Evolutionary conservation across 208 protist genomes (phyloP).

Genomic region (Leishmania mexicana): DNA sequence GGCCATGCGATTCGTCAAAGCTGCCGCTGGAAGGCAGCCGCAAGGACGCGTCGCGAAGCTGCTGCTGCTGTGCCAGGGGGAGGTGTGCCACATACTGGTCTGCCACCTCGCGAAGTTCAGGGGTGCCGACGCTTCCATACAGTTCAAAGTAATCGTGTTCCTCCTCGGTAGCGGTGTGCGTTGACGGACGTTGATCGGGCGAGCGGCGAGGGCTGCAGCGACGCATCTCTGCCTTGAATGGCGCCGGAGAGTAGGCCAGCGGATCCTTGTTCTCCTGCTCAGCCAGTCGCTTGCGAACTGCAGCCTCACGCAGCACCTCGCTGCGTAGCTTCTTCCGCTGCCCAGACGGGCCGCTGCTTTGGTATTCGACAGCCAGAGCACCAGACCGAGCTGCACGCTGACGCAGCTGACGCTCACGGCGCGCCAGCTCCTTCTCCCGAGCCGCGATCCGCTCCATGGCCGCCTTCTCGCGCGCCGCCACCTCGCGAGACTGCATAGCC

Average conservation of each 20-base stretch:
- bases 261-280: conserved; percentile 46
- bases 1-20: conserved; percentile 8
- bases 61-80: conserved; percentile 21
- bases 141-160: conserved; percentile 26
- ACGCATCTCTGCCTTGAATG: conserved; percentile 39
- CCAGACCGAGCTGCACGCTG: conserved; percentile 22
- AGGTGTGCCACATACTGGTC: conserved; percentile 34
- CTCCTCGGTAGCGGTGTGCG: conserved; percentile 2
- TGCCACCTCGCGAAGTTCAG: conserved; percentile 26
- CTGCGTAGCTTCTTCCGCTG: conserved; percentile 48
- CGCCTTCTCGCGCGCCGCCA: conserved; percentile 33
- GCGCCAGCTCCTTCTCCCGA: conserved; percentile 43
- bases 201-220: conserved; percentile 22
- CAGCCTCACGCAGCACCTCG: conserved; percentile 67
- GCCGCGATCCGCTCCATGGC: conserved; percentile 41
- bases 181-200: background rate
- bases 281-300: conserved; percentile 56
- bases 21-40: conserved; percentile 23
- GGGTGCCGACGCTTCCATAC: conserved; percentile 13
- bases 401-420: conserved; percentile 40
- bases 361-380: conserved; percentile 34
- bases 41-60: conserved; percentile 30
- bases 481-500: conserved; percentile 57
- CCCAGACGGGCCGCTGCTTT: conserved; percentile 16
- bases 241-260: conserved; percentile 54